phyloP scores from a whole-genome alignment of 768 basidiomycete species.

The Calvatia gigantea region DNA sequence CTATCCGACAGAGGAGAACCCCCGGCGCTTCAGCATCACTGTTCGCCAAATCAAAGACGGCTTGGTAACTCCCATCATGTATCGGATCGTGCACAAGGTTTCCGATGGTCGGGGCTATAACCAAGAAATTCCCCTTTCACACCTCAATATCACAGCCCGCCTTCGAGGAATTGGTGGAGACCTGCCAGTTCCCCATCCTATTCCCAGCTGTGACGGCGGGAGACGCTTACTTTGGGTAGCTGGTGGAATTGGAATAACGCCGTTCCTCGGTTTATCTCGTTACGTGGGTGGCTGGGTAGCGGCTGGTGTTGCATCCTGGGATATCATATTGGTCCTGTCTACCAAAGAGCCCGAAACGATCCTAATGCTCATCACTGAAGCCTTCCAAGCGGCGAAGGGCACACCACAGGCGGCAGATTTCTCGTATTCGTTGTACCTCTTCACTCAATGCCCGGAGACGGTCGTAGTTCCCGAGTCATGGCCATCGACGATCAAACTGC shows the following conservation, averaged over 20 bases:
- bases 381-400: slow-evolving; percentile 15
- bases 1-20: slow-evolving; percentile 12
- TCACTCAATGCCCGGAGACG: slow-evolving; percentile 22
- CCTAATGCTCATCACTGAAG: slow-evolving; percentile 36
- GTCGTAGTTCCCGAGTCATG: not conserved
- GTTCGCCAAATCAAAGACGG: slow-evolving; percentile 52
- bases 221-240: slow-evolving; percentile 50
- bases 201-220: slow-evolving; percentile 11
- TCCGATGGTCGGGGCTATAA: slow-evolving; percentile 15
- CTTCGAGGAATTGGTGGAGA: slow-evolving; percentile 53
- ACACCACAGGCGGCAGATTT: slow-evolving; percentile 11
- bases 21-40: slow-evolving; percentile 1
- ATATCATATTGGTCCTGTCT: slow-evolving; percentile 46
- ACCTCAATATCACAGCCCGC: slow-evolving; percentile 36
- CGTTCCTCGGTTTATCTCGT: slow-evolving; percentile 51
- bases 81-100: slow-evolving; percentile 44
- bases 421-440: slow-evolving; percentile 36
- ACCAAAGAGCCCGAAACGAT: slow-evolving; percentile 53
- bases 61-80: slow-evolving; percentile 50
- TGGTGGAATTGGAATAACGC: slow-evolving; percentile 66
- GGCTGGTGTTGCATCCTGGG: slow-evolving; percentile 18
- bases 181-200: slow-evolving; percentile 6
- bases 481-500: slow-evolving; percentile 11
- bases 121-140: slow-evolving; percentile 30
- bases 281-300: slow-evolving; percentile 14